Evolutionary conservation across 208 protist species (phyloP), one percentile per base, ranked within the genome.

Genomic region (Spongospora subterranea): DNA sequence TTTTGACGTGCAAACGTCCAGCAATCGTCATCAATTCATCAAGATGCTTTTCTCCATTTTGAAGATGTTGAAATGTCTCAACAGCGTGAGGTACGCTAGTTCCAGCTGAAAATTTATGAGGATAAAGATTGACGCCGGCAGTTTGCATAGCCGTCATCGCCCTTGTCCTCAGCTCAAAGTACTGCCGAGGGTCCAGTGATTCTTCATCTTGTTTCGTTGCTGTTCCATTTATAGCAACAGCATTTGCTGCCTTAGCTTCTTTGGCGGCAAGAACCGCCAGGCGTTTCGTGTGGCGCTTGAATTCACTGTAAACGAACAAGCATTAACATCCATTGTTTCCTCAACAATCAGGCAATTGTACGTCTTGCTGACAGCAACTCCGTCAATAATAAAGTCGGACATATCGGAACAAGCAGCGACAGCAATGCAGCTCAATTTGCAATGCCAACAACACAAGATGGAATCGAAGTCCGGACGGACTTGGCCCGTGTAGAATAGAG

Each of bases 101-200:
- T 45, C 96, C 92, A 17, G 95, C 94, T 29, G 97, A 53, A 91
- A 98, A 99, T 95, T 99, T 99, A 94, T 99, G 98, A 46, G 98
- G 98, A 92, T 98, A 99, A 24, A 97, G 96, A 39, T 97, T 95
- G 29, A 88, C 40, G 38, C 91, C 94, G 39, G 0, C 24, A 17
- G 50, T 54, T 60, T 92, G 64, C 20, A 93, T 0, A 13, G 88
- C 88, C 0, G 64, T 54, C 38, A 96, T 65, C 41, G 60, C 88
- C 1, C 91, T 92, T 0, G 46, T 77, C 46, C 95, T 91, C 71
- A 92, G 95, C 76, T 95, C 94, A 88, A 93, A 94, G 88, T 95
- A 96, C 40, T 89, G 71, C 29, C 46, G 40, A 0, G 90, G 77
- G 39, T 92, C 90, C 11, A 89, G 38, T 0, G 82, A 46, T 32